Conservation (phyloP, 495 filamentous ascomycete species). For the Hyaloscypha variabilis region DNA sequence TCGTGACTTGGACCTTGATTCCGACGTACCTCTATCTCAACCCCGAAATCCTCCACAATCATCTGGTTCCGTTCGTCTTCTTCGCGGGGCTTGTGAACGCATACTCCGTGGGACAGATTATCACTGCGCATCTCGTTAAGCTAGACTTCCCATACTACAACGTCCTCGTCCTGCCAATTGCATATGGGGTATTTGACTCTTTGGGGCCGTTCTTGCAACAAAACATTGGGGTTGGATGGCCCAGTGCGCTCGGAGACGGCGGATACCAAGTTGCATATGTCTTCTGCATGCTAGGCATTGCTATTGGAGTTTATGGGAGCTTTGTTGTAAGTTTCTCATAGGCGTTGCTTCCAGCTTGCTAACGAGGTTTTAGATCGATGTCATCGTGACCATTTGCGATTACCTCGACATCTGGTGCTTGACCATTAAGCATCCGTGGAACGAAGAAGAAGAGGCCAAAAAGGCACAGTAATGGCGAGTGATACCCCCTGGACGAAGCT, state of each 20-base stretch:
- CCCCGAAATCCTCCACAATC: constrained; percentile 75
- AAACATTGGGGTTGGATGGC: constrained; percentile 74
- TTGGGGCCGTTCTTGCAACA: constrained; percentile 64
- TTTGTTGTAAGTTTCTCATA: constrained; percentile 68
- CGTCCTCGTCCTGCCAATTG: constrained; percentile 69
- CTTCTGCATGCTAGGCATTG: constrained; percentile 78
- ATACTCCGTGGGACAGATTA: constrained; percentile 92
- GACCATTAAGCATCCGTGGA: constrained; percentile 83
- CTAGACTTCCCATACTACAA: constrained; percentile 87
- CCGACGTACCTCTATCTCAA: constrained; percentile 80
- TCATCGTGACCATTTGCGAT: constrained; percentile 96
- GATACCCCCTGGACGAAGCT: constrained; percentile 4
- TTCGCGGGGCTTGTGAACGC: constrained; percentile 89
- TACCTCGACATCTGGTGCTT: constrained; percentile 98
- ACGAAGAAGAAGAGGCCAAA: constrained; percentile 39
- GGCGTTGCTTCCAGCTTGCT: background rate
- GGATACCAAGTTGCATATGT: constrained; percentile 84
- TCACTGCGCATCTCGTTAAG: constrained; percentile 87
- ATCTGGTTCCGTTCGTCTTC: constrained; percentile 85
- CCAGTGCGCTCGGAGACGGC: constrained; percentile 70
- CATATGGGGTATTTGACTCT: constrained; percentile 74
- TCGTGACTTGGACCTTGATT: constrained; percentile 71
- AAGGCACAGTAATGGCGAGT: constrained; percentile 29
- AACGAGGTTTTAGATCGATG: constrained; percentile 60
- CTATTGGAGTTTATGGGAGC: constrained; percentile 87